A percentile compares a stretch with the other conserved stretches of the same genome.
These are phyloP conservation scores for Umbilicaria muhlenbergii DNA, from an alignment of 495 filamentous ascomycete genomes.

Conservation along the genomic window DNA sequence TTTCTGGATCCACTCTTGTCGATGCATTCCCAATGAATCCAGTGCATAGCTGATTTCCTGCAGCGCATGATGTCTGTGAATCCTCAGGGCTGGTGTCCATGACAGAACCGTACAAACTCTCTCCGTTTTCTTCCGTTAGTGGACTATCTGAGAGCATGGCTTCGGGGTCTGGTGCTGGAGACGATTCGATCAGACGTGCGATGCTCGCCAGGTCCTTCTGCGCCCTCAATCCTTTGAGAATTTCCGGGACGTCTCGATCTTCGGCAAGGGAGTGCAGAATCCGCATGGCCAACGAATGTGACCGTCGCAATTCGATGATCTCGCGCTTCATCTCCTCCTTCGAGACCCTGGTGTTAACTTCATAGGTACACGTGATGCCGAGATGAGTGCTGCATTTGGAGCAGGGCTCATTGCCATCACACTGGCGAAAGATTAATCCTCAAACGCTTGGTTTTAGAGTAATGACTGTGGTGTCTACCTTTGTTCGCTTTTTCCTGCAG, in stretches of 20 bases:
- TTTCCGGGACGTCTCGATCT: background rate
- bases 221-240: background rate
- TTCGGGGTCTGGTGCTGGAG: no score
- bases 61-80: background rate
- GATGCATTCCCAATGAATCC: background rate
- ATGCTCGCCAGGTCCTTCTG: background rate
- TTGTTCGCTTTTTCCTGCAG: no score
- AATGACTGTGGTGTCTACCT: no score
- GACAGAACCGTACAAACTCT: no score
- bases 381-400: background rate
- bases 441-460: no score
- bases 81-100: background rate
- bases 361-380: background rate
- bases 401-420: background rate
- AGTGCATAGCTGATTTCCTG: background rate
- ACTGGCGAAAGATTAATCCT: background rate
- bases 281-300: background rate
- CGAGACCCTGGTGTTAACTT: background rate
- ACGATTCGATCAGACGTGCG: background rate
- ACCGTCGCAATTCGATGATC: background rate
- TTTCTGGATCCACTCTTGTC: background rate
- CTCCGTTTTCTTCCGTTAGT: no score
- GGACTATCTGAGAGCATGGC: no score
- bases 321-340: conserved; percentile 3
- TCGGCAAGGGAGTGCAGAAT: background rate